A percentile compares a stretch with the other conserved stretches of the same genome.
phyloP scores from a whole-genome alignment of 805 yeast species.

The Zygosaccharomyces lentus region DNA sequence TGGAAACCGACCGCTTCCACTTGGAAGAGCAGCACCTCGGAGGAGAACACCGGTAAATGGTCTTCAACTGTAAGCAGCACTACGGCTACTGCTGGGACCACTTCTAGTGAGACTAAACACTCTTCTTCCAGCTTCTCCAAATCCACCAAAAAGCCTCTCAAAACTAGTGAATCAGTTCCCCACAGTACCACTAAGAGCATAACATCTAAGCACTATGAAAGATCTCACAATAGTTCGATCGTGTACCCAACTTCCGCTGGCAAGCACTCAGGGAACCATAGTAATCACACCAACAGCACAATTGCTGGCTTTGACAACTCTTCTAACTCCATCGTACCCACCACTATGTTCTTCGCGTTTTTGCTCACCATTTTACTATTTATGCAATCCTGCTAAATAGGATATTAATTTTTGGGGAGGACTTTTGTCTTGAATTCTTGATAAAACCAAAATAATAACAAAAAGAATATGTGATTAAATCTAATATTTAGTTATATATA shows the following conservation, averaged over 20 bases:
- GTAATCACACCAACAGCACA: conserved; percentile 1
- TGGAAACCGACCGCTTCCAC: not conserved
- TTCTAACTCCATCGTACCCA: conserved; percentile 16
- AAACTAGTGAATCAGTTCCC: not conserved
- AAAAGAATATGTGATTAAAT: too few species aligned
- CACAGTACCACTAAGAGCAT: not conserved
- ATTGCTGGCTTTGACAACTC: conserved; percentile 13
- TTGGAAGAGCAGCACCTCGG: not conserved
- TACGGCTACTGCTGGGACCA: not conserved
- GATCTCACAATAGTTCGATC: not conserved
- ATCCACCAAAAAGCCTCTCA: not conserved
- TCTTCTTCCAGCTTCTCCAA: not conserved
- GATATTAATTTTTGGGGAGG: not conserved
- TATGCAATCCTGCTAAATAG: conserved; percentile 12
- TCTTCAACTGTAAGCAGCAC: not conserved
- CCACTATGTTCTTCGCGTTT: conserved; percentile 17
- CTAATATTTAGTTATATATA: too few species aligned
- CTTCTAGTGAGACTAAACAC: not conserved
- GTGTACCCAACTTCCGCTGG: not conserved
- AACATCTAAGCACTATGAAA: not conserved
- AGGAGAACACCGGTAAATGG: not conserved
- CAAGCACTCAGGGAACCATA: not conserved
- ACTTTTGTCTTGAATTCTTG: too few species aligned
- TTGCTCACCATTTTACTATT: conserved; percentile 16
- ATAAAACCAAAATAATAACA: too few species aligned